phyloP scores from a whole-genome alignment of 2,329 filamentous ascomycete genomes.

The Fusarium praegraminearum region DNA sequence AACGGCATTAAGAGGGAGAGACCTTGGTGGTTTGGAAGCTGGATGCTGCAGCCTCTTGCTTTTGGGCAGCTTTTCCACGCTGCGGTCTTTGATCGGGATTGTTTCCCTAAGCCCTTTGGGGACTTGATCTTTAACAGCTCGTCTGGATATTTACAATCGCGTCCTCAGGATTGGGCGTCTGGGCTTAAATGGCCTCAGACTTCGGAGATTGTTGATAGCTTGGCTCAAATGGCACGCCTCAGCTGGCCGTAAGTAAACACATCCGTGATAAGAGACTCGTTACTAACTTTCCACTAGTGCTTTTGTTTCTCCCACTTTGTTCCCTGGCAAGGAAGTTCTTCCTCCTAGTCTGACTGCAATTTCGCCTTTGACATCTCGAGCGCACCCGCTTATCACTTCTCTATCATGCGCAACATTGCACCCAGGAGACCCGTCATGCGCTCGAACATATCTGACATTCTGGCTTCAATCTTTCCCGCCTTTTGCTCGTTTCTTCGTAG shows the following conservation, averaged over 20 bases:
- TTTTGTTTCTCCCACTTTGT: conserved; percentile 87
- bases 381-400: conserved; percentile 86
- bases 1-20: conserved; percentile 68
- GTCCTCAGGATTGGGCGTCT: conserved; percentile 76
- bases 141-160: conserved; percentile 79
- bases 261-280: background rate
- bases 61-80: conserved; percentile 83
- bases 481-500: conserved; percentile 80
- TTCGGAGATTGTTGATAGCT: conserved; percentile 81
- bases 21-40: conserved; percentile 88
- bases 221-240: conserved; percentile 83
- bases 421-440: conserved; percentile 87
- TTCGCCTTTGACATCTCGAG: conserved; percentile 81
- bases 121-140: conserved; percentile 76
- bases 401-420: conserved; percentile 93
- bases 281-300: conserved; percentile 59
- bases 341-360: conserved; percentile 75
- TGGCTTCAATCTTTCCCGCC: conserved; percentile 86
- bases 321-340: conserved; percentile 77
- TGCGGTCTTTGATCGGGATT: conserved; percentile 81
- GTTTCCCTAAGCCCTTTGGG: conserved; percentile 67
- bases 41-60: conserved; percentile 81
- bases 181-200: conserved; percentile 79
- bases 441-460: conserved; percentile 87
- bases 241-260: conserved; percentile 79